Percentiles rank a stretch among this genome's conserved stretches.
Evolutionary conservation across 352 stramenopile genomes (phyloP).

Genomic region (Pythium insidiosum): DNA sequence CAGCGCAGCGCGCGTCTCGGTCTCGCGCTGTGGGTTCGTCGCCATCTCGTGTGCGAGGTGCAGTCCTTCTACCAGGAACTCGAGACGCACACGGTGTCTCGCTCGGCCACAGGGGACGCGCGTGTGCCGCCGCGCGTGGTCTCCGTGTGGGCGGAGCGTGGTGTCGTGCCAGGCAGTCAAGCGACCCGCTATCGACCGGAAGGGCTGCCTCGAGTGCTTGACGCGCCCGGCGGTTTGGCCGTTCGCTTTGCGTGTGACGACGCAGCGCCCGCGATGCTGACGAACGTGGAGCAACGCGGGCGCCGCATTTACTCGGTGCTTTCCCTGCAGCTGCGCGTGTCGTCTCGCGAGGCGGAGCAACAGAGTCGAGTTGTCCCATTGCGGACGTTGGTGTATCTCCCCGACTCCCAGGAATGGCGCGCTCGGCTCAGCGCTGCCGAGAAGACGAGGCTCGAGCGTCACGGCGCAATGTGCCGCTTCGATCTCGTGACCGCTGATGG

Average conservation of each 20-base stretch:
- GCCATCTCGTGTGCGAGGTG: slow-evolving; percentile 28
- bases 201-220: slow-evolving; percentile 1
- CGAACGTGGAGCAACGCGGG: slow-evolving; percentile 37
- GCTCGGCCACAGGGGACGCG: slow-evolving; percentile 27
- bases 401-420: slow-evolving; percentile 52
- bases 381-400: slow-evolving; percentile 39
- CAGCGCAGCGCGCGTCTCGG: slow-evolving; percentile 15
- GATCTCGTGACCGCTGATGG: slow-evolving; percentile 46
- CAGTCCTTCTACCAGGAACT: slow-evolving; percentile 42
- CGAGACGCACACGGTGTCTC: slow-evolving; percentile 34
- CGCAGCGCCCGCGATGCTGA: slow-evolving; percentile 45
- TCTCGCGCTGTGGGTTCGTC: slow-evolving; percentile 24
- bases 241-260: not conserved
- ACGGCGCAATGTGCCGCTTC: slow-evolving; percentile 25
- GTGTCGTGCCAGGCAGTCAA: slow-evolving; percentile 21
- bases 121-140: slow-evolving; percentile 45
- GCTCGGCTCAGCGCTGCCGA: slow-evolving; percentile 16
- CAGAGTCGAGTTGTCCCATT: slow-evolving; percentile 9
- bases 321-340: slow-evolving; percentile 26
- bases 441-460: slow-evolving; percentile 25
- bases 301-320: slow-evolving; percentile 53
- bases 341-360: not conserved
- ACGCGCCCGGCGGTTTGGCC: not conserved
- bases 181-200: slow-evolving; percentile 5
- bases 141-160: slow-evolving; percentile 45